Evolutionary conservation across 1,284 basidiomycete species (phyloP).

Genomic region (Grifola frondosa): DNA sequence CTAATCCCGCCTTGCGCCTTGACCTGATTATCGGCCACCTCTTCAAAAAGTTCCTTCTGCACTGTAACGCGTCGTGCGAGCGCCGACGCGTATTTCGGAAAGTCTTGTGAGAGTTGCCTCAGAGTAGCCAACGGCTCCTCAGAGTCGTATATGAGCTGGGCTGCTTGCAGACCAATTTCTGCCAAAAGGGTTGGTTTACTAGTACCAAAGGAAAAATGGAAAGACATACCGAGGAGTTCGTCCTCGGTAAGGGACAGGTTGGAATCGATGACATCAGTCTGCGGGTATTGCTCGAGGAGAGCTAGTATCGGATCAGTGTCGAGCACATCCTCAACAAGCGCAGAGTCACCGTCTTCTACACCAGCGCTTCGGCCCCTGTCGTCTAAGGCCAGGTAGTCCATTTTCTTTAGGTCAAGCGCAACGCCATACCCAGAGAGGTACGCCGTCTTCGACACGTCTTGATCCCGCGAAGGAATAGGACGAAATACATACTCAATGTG

Average conservation of each 20-base stretch:
- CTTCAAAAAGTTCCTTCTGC: constrained; percentile 51
- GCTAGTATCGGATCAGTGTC: constrained; percentile 45
- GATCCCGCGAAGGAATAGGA: constrained; percentile 49
- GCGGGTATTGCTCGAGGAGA: constrained; percentile 57
- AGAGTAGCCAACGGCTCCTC: constrained; percentile 60
- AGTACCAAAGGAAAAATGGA: constrained; percentile 1
- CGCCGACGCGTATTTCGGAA: constrained; percentile 79
- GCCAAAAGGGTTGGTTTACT: background rate
- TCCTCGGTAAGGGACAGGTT: constrained; percentile 59
- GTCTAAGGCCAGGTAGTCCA: constrained; percentile 93
- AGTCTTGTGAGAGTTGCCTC: constrained; percentile 78
- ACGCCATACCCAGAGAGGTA: constrained; percentile 89
- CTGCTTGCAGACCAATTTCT: constrained; percentile 75
- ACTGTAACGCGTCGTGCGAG: constrained; percentile 66
- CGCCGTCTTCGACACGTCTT: constrained; percentile 28
- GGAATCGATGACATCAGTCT: constrained; percentile 49
- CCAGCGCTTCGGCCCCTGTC: constrained; percentile 49
- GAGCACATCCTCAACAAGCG: constrained; percentile 20
- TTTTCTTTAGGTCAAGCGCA: constrained; percentile 92
- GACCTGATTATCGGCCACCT: constrained; percentile 57
- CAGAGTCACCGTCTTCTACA: background rate
- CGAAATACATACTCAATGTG: constrained; percentile 75
- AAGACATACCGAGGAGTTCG: constrained; percentile 55
- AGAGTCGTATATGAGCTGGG: constrained; percentile 70
- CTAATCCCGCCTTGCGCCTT: constrained; percentile 55